These are phyloP conservation scores for Fusarium xylarioides DNA, from an alignment of 2,329 filamentous ascomycete genomes.

Conservation along the genomic window DNA sequence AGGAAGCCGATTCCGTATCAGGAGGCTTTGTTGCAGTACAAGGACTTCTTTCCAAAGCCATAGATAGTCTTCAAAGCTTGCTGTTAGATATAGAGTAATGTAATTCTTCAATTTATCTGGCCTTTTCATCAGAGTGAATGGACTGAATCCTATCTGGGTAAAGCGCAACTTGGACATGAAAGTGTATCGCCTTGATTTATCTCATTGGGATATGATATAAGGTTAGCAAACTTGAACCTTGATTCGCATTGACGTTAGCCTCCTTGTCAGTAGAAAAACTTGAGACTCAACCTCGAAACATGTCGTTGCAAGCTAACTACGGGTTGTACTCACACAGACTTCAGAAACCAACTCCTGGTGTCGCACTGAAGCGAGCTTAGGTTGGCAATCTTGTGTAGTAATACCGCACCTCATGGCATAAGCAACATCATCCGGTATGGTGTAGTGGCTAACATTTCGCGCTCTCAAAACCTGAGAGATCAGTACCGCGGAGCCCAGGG, in stretches of 20 bases:
- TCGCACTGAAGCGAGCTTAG: accelerated
- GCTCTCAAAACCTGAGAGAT: conserved; percentile 41
- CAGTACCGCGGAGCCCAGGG: not conserved
- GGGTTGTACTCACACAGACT: not conserved
- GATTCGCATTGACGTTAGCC: accelerated
- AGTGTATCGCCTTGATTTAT: not conserved
- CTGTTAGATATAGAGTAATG: not conserved
- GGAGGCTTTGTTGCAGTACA: conserved; percentile 35
- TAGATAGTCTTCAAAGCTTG: not conserved
- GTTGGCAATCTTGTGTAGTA: accelerated
- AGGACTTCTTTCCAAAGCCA: conserved; percentile 28
- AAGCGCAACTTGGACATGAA: not conserved
- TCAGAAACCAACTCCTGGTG: not conserved
- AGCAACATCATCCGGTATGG: conserved; percentile 41
- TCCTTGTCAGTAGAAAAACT: accelerated
- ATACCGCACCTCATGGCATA: accelerated
- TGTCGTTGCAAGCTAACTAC: not conserved
- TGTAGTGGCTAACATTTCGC: conserved; percentile 49
- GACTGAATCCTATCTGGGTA: not conserved
- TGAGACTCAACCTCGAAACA: not conserved
- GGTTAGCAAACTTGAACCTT: not conserved
- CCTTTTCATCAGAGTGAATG: not conserved
- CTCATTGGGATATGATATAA: accelerated
- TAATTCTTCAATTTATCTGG: not conserved
- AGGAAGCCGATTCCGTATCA: conserved; percentile 31